A percentile compares a stretch with the other conserved stretches of the same genome.
phyloP scores from a whole-genome alignment of 2,329 filamentous ascomycete species.

The Pseudophaeomoniella oleicola region DNA sequence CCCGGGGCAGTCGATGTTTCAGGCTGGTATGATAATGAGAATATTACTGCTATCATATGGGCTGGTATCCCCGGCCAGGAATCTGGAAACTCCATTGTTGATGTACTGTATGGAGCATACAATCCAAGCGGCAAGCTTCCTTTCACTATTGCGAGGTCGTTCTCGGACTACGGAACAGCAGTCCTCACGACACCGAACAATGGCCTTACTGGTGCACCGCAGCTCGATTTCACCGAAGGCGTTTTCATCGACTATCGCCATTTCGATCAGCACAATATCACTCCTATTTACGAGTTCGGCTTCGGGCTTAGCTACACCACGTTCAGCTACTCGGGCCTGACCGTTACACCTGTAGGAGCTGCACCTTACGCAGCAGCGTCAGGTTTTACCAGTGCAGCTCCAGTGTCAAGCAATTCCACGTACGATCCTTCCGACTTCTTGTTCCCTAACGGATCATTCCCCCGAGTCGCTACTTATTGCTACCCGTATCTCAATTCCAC shows the following conservation, averaged over 20 bases:
- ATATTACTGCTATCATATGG: slow-evolving; percentile 62
- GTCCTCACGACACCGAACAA: slow-evolving; percentile 45
- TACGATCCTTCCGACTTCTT: slow-evolving; percentile 37
- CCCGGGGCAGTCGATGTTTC: slow-evolving; percentile 58
- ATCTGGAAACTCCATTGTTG: slow-evolving; percentile 59
- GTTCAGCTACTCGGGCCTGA: slow-evolving; percentile 44
- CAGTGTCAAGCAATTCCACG: slow-evolving; percentile 34
- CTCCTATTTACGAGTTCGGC: slow-evolving; percentile 48
- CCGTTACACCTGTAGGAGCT: slow-evolving; percentile 28
- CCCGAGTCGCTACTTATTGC: slow-evolving; percentile 40
- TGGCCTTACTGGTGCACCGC: slow-evolving; percentile 36
- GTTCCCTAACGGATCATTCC: slow-evolving; percentile 36
- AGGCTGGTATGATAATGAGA: slow-evolving; percentile 44
- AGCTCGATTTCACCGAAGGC: slow-evolving; percentile 46
- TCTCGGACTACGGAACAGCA: slow-evolving; percentile 40
- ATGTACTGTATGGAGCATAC: slow-evolving; percentile 55
- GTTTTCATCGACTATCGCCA: slow-evolving; percentile 42
- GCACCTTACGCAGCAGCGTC: slow-evolving; percentile 36
- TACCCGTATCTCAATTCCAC: slow-evolving; percentile 52
- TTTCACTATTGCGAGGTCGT: slow-evolving; percentile 43
- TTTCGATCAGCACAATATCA: slow-evolving; percentile 40
- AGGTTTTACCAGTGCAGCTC: slow-evolving; percentile 39
- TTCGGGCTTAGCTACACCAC: slow-evolving; percentile 49
- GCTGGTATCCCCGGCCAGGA: slow-evolving; percentile 63
- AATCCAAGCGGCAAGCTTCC: slow-evolving; percentile 46